Percentiles rank a stretch among this genome's conserved stretches.
Evolutionary conservation across 805 yeast species (phyloP).

Genomic region (Saccharomycopsis fodiens): DNA sequence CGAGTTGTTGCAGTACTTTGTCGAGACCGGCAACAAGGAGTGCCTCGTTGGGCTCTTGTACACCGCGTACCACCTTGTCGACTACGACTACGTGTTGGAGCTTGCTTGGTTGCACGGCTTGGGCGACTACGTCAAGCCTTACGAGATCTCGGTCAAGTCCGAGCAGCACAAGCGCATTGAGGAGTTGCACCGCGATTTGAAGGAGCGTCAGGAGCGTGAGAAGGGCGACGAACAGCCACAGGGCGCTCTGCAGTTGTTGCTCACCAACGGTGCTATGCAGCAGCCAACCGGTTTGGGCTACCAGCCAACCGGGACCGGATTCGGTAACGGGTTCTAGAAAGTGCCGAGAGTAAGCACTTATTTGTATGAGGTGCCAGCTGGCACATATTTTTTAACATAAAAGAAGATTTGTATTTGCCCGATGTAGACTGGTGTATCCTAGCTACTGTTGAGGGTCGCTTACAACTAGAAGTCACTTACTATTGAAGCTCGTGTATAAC

Average conservation of each 20-base stretch:
- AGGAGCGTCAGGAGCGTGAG: constrained; percentile 58
- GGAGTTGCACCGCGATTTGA: constrained; percentile 62
- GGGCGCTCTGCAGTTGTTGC: constrained; percentile 60
- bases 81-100: constrained; percentile 80
- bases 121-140: constrained; percentile 84
- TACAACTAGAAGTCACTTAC: too few relatives aligned
- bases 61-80: constrained; percentile 72
- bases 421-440: too few relatives aligned
- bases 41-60: constrained; percentile 86
- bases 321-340: constrained; percentile 47
- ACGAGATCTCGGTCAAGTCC: constrained; percentile 73
- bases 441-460: too few relatives aligned
- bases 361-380: too few relatives aligned
- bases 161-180: constrained; percentile 66
- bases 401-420: too few relatives aligned
- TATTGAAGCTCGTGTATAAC: too few relatives aligned
- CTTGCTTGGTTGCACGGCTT: constrained; percentile 85
- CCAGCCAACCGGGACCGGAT: constrained; percentile 68
- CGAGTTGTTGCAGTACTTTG: constrained; percentile 84
- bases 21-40: constrained; percentile 94
- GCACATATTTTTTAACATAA: too few relatives aligned
- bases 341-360: too few relatives aligned
- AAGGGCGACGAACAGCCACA: constrained; percentile 40
- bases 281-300: constrained; percentile 39
- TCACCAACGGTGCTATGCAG: constrained; percentile 55